Conservation (phyloP, 1,284 basidiomycete genomes). For the Austropuccinia psidii region DNA sequence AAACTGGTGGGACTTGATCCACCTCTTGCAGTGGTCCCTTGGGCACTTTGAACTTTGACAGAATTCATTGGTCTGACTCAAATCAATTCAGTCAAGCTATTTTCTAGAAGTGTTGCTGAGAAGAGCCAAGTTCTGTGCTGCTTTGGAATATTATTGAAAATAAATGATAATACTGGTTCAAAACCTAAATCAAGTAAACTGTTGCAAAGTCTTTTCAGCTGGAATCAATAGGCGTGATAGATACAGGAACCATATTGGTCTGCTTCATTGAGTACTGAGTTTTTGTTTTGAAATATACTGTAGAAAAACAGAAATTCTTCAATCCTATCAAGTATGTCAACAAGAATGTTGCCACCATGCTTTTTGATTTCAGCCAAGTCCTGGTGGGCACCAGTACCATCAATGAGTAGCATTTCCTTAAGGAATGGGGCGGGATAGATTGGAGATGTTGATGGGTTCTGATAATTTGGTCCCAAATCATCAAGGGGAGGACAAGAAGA, state of each 20-base stretch:
- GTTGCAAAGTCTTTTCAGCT: too few relatives aligned
- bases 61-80: conserved; percentile 88
- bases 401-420: conserved; percentile 63
- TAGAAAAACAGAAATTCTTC: conserved; percentile 76
- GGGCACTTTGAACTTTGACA: too few relatives aligned
- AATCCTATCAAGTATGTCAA: conserved; percentile 92
- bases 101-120: conserved; percentile 91
- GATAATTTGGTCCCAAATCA: conserved; percentile 44
- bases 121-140: conserved; percentile 96
- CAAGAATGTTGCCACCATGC: conserved; percentile 69
- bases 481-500: too few relatives aligned
- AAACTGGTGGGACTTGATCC: too few relatives aligned
- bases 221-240: too few relatives aligned
- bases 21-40: too few relatives aligned
- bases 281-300: conserved; percentile 40
- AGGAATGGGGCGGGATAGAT: conserved; percentile 54
- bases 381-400: conserved; percentile 62
- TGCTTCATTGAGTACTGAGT: conserved; percentile 82
- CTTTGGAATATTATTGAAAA: conserved; percentile 82
- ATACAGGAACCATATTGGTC: conserved; percentile 67
- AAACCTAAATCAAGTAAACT: conserved; percentile 84
- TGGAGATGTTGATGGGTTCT: conserved; percentile 41
- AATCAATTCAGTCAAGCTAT: conserved; percentile 84
- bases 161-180: conserved; percentile 62
- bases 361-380: conserved; percentile 57